phyloP scores from a whole-genome alignment of 1,284 basidiomycete species.

The Ustilago crameri region DNA sequence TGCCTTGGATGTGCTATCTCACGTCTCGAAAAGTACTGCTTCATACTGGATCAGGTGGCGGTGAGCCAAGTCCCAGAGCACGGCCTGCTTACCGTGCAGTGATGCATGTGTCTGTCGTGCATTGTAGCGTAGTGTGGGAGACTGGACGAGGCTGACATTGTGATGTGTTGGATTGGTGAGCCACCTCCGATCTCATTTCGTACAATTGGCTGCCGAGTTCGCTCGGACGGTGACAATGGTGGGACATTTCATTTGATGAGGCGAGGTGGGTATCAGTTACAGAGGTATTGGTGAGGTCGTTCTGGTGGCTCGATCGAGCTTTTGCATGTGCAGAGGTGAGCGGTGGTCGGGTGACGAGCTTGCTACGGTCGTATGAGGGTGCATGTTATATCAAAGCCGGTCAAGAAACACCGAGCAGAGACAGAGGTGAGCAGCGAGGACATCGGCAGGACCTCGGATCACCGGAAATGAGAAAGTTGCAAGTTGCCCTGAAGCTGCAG shows the following conservation, averaged over 20 bases:
- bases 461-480: neutral
- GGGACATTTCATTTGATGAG: slow-evolving; percentile 15
- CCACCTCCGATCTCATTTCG: neutral
- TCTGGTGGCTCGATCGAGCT: no score
- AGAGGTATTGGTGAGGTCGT: neutral
- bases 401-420: no score
- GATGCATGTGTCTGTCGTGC: neutral
- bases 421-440: no score
- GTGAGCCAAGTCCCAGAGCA: no score
- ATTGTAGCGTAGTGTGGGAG: neutral
- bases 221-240: neutral
- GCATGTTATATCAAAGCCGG: no score
- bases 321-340: no score
- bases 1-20: no score
- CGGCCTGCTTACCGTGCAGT: neutral
- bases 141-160: neutral
- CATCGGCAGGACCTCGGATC: no score
- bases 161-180: neutral
- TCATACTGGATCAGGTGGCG: no score
- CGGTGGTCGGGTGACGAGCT: no score
- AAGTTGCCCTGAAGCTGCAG: neutral
- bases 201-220: neutral
- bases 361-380: no score
- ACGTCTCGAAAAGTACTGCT: no score
- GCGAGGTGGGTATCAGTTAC: slow-evolving; percentile 16